phyloP scores from a whole-genome alignment of 2,329 filamentous ascomycete species.

The Aschersonia sp. region DNA sequence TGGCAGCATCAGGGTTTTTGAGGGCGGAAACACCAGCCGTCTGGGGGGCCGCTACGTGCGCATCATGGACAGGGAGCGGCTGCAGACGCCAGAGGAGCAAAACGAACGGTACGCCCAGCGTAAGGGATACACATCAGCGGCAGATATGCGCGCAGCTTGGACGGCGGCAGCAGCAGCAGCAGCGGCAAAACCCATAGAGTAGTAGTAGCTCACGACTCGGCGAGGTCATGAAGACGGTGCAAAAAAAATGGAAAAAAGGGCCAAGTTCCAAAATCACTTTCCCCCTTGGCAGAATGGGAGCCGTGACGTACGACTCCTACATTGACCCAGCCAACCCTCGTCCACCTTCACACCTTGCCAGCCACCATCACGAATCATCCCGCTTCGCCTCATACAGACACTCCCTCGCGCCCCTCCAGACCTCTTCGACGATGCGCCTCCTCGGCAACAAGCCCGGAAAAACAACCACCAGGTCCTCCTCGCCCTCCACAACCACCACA shows the following conservation, averaged over 20 bases:
- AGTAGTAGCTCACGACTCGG: background rate
- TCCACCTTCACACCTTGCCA: no score
- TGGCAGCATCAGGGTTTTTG: constrained; percentile 26
- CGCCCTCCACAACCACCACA: constrained; percentile 77
- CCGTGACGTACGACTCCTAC: no score
- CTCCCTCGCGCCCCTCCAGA: constrained; percentile 74
- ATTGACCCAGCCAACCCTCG: no score
- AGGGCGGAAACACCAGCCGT: constrained; percentile 38
- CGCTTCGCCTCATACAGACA: constrained; percentile 55
- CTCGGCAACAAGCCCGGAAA: constrained; percentile 72
- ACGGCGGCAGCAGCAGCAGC: background rate
- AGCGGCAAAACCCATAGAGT: background rate
- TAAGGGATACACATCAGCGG: constrained; percentile 40
- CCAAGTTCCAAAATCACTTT: no score
- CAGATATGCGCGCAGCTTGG: constrained; percentile 27
- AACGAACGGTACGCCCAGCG: constrained; percentile 48
- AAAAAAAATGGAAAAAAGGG: background rate
- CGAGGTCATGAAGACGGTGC: background rate
- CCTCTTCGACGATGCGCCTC: constrained; percentile 63
- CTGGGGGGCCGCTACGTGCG: constrained; percentile 39
- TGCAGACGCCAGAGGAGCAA: constrained; percentile 36
- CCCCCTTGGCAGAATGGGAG: no score
- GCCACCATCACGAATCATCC: constrained; percentile 8
- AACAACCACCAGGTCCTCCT: constrained; percentile 83
- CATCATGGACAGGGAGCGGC: constrained; percentile 33